A percentile compares a stretch with the other conserved stretches of the same genome.
Evolutionary conservation across 805 yeast genomes (phyloP).

Genomic region (Saturnispora hagleri): DNA sequence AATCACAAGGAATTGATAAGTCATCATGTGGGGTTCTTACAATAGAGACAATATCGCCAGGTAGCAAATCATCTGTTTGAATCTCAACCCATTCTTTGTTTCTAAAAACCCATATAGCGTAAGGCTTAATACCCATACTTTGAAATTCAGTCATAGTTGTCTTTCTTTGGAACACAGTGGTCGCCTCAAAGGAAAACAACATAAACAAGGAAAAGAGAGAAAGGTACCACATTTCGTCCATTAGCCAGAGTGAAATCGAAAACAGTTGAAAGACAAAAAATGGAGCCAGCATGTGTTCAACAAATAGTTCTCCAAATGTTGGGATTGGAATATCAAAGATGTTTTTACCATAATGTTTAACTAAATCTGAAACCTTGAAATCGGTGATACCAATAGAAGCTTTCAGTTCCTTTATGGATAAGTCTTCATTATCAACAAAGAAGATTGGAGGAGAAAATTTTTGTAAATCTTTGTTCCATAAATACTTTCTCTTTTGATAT

Average conservation of each 20-base stretch:
- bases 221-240: slow-evolving; percentile 96
- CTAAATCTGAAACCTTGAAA: slow-evolving; percentile 28
- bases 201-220: slow-evolving; percentile 85
- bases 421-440: slow-evolving; percentile 55
- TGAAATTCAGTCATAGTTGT: slow-evolving; percentile 91
- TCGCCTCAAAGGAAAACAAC: slow-evolving; percentile 87
- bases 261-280: slow-evolving; percentile 94
- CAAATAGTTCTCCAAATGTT: slow-evolving; percentile 78
- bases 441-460: slow-evolving; percentile 78
- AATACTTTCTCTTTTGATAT: slow-evolving; percentile 87
- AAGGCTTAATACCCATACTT: slow-evolving; percentile 95
- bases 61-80: slow-evolving; percentile 68
- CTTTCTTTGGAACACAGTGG: slow-evolving; percentile 93
- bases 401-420: slow-evolving; percentile 51
- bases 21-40: slow-evolving; percentile 80
- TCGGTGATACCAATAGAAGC: slow-evolving; percentile 27
- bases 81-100: slow-evolving; percentile 58
- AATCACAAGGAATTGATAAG: slow-evolving; percentile 88
- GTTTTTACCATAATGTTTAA: slow-evolving; percentile 71
- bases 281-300: slow-evolving; percentile 97
- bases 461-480: slow-evolving; percentile 46
- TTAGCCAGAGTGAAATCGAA: slow-evolving; percentile 89
- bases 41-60: slow-evolving; percentile 85
- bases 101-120: slow-evolving; percentile 64
- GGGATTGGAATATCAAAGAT: slow-evolving; percentile 94